A percentile compares a stretch with the other conserved stretches of the same genome.
These are phyloP conservation scores for Talaromyces liani DNA, from an alignment of 495 filamentous ascomycete genomes.

Conservation along the genomic window DNA sequence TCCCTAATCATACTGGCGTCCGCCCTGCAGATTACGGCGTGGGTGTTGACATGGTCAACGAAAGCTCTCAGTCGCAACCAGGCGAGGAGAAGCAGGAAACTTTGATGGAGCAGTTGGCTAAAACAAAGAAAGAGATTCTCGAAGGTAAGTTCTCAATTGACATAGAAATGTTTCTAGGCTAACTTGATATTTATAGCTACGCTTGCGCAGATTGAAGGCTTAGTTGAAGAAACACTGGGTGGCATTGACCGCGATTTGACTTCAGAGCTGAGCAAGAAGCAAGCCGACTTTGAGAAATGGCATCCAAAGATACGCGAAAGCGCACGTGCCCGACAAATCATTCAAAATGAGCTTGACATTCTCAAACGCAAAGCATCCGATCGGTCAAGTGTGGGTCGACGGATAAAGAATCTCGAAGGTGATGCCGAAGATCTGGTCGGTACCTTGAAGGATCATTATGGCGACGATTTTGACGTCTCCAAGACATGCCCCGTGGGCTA, in stretches of 20 bases:
- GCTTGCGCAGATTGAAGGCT: conserved; percentile 42
- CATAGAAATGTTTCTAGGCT: not conserved
- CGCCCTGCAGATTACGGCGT: conserved; percentile 89
- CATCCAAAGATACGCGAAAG: conserved; percentile 70
- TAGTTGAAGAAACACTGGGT: conserved; percentile 46
- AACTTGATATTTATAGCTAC: conserved; percentile 49
- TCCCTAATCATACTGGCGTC: conserved; percentile 81
- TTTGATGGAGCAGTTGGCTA: conserved; percentile 59
- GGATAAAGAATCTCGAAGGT: conserved; percentile 51
- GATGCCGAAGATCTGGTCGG: conserved; percentile 43
- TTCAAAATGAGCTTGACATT: conserved; percentile 60
- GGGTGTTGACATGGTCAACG: conserved; percentile 54
- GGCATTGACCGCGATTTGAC: conserved; percentile 68
- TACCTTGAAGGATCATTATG: conserved; percentile 25
- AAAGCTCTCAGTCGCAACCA: conserved; percentile 40
- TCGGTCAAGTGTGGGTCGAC: conserved; percentile 51
- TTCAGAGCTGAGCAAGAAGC: conserved; percentile 68
- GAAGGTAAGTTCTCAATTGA: conserved; percentile 23
- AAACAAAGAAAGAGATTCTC: conserved; percentile 39
- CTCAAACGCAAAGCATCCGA: conserved; percentile 54
- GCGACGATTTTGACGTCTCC: conserved; percentile 21
- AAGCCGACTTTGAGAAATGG: conserved; percentile 69
- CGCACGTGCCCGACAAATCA: conserved; percentile 68
- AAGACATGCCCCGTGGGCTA: conserved; percentile 36
- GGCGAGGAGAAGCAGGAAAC: conserved; percentile 34